phyloP scores from a whole-genome alignment of 257 asterid species.

The Petunia axillaris region DNA sequence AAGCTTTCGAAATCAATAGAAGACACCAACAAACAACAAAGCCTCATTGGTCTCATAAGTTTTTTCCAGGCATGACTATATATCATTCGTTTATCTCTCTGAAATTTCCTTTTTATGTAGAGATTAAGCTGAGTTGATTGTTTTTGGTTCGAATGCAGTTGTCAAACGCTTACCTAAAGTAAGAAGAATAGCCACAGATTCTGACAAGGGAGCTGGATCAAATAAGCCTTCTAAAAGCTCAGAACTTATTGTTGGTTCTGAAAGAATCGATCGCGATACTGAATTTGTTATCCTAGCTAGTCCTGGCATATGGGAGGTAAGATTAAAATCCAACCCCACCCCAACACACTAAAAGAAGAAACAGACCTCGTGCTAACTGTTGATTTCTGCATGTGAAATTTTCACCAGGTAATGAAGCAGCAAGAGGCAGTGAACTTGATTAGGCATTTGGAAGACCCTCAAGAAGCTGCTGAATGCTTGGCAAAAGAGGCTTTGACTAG shows the following conservation, averaged over 20 bases:
- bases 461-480: conserved; percentile 66
- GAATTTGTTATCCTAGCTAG: conserved; percentile 68
- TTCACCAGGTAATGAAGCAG: conserved; percentile 55
- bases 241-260: conserved; percentile 46
- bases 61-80: conserved; percentile 42
- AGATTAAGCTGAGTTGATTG: neutral
- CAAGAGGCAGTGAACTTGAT: conserved; percentile 74
- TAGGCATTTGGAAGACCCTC: conserved; percentile 62
- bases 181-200: neutral
- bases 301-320: conserved; percentile 72
- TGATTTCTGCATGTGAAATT: neutral
- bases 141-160: conserved; percentile 31
- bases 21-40: conserved; percentile 32
- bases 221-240: conserved; percentile 37
- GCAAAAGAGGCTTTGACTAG: conserved; percentile 61
- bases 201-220: conserved; percentile 23
- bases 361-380: neutral
- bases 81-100: neutral
- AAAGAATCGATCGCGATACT: conserved; percentile 46
- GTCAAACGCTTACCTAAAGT: conserved; percentile 32
- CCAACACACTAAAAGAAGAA: neutral
- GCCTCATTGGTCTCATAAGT: conserved; percentile 41
- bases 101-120: neutral
- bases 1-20: conserved; percentile 51
- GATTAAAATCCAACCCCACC: neutral